These are phyloP conservation scores for Lepiota venenata DNA, from an alignment of 768 basidiomycete species.

Conservation along the genomic window DNA sequence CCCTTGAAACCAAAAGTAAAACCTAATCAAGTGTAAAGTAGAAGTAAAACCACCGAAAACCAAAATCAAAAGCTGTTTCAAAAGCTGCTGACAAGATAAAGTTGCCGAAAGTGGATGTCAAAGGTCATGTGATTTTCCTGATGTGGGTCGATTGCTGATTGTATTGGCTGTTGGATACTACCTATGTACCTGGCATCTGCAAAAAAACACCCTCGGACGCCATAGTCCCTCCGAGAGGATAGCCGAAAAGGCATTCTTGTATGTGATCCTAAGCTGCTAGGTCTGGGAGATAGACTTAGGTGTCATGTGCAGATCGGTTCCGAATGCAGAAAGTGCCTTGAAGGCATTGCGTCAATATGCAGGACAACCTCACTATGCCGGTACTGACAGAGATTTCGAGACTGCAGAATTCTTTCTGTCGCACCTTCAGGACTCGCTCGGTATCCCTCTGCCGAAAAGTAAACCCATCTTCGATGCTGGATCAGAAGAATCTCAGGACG, in stretches of 20 bases:
- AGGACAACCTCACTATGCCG: constrained; percentile 70
- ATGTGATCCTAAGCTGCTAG: background rate
- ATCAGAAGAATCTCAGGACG: constrained; percentile 57
- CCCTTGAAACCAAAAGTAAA: constrained; percentile 15
- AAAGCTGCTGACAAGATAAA: no score
- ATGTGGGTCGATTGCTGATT: background rate
- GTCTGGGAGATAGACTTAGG: background rate
- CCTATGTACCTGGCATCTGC: background rate
- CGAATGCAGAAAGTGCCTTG: constrained; percentile 40
- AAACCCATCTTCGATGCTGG: constrained; percentile 73
- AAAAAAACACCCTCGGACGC: background rate
- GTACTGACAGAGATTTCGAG: constrained; percentile 53
- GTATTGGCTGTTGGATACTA: background rate
- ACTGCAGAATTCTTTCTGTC: constrained; percentile 67
- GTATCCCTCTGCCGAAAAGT: constrained; percentile 37
- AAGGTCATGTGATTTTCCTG: background rate
- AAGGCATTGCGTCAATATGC: constrained; percentile 55
- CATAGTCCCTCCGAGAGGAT: background rate
- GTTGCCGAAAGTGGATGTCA: background rate
- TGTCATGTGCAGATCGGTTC: background rate
- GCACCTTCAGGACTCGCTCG: constrained; percentile 65
- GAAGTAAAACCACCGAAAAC: no score
- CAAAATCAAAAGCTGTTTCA: no score
- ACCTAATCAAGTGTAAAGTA: constrained; percentile 3
- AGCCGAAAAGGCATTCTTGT: constrained; percentile 6